Evolutionary conservation across 1,139 yeast species (phyloP), one percentile per base, ranked within the genome.

Genomic region (Saccharomycopsis crataegensis): DNA sequence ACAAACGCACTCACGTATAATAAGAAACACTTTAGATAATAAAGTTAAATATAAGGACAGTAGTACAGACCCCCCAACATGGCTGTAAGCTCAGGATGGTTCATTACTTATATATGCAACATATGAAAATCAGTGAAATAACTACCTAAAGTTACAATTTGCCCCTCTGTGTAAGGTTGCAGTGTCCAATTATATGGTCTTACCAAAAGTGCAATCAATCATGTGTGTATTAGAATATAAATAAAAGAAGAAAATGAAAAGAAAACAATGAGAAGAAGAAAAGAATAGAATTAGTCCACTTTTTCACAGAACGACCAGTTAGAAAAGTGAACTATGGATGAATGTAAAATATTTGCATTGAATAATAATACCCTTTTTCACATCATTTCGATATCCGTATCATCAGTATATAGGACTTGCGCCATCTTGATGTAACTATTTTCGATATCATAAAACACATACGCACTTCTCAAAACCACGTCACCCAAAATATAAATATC

Each of bases 391-490:
- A 55, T 47, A 42, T 53, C 48, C 22, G 49, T 14, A 16, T 53
- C 51, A 22, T 46, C 48, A 33, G 55, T 53, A 49, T 51, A 49
- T 12, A 51, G 70, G 7, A 82, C 84, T 61, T 78, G 87, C 1
- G 93, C 96, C 52, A 90, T 58, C 0, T 83, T 82, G 37, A 89
- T 73, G 62, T 81, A 79, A 54, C 71, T 67, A 59, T 77, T 78
- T 36, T 85, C 90, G 59, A 87, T 70, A 67, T 90, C 94, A 62
- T 78, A 88, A 46, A 87, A 96, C 54, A 83, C 78, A 65, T 89
- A 89, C 8, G 87, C 90, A 53, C 79, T 74, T 58, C 89, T 76
- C 62, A 90, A 70, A 69, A 88, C 81, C 36, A 82, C 78, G 66
- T 87, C 96, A 48, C 96, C 96, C 12, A 88, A 65, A 16, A 79